Conservation (phyloP, 2,329 filamentous ascomycete genomes). For the Colletotrichum orbiculare region DNA sequence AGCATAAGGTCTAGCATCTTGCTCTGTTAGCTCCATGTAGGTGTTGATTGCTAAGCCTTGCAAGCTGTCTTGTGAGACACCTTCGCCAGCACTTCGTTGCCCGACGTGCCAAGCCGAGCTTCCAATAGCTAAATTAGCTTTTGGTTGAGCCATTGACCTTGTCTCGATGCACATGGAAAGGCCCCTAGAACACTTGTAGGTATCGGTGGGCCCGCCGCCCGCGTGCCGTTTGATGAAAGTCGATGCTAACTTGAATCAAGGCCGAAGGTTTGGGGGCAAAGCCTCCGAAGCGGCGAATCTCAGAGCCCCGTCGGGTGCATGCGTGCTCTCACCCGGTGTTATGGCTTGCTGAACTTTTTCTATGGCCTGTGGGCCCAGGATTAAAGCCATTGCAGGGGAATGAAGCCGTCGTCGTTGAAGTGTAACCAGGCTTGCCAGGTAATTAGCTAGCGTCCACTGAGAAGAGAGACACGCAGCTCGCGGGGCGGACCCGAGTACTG, state of each 20-base stretch:
- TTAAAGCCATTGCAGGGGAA: not conserved
- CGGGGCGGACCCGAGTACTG: slow-evolving; percentile 2
- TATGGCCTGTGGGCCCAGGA: slow-evolving; percentile 4
- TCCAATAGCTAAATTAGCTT: too few species aligned
- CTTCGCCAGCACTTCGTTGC: too few species aligned
- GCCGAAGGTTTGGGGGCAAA: not conserved
- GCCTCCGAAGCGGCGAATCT: not conserved
- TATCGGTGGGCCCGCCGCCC: not conserved
- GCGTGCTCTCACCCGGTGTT: not conserved
- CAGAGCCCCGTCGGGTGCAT: slow-evolving; percentile 20
- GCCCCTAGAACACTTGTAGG: too few species aligned
- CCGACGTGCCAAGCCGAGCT: too few species aligned
- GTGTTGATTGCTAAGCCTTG: too few species aligned
- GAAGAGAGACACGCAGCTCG: slow-evolving; percentile 24
- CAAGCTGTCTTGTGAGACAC: too few species aligned
- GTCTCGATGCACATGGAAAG: too few species aligned
- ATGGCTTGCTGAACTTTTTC: slow-evolving; percentile 16
- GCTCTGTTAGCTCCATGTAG: too few species aligned
- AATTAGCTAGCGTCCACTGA: slow-evolving; percentile 7
- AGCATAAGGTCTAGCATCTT: too few species aligned
- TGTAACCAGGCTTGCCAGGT: slow-evolving; percentile 16
- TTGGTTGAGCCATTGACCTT: too few species aligned
- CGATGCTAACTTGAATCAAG: too few species aligned
- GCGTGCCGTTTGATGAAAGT: slow-evolving; percentile 3
- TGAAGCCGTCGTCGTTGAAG: slow-evolving; percentile 23